Evolutionary conservation across 2,329 filamentous ascomycete genomes (phyloP).

Genomic region (Clarireedia homoeocarpa): DNA sequence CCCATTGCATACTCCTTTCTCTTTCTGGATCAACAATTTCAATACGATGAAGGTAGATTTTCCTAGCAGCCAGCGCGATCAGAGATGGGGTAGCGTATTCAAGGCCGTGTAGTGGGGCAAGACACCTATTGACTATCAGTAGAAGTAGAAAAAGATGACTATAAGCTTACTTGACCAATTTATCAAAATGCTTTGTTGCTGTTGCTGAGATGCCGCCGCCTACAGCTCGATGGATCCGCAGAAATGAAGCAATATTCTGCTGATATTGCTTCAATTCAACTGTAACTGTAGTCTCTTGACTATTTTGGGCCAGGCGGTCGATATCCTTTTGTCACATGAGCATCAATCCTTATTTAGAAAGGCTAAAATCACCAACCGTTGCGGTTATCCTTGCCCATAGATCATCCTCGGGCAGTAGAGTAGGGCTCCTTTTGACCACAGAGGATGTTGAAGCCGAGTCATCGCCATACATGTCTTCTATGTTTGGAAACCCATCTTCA

Average conservation of each 20-base stretch:
- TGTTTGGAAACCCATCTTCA: conserved; percentile 63
- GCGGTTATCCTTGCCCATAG: conserved; percentile 23
- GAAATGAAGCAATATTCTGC: conserved; percentile 79
- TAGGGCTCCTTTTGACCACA: conserved; percentile 26
- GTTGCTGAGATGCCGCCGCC: conserved; percentile 67
- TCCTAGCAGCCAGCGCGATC: conserved; percentile 71
- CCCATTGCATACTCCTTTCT: conserved; percentile 90
- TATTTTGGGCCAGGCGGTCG: conserved; percentile 37
- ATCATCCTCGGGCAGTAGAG: conserved; percentile 9
- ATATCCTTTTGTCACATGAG: conserved; percentile 23
- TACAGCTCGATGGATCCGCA: conserved; percentile 82
- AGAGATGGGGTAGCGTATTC: conserved; percentile 79
- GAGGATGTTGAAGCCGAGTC: conserved; percentile 27
- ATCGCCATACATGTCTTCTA: conserved; percentile 51
- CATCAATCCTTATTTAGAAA: background rate
- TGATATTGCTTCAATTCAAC: conserved; percentile 78
- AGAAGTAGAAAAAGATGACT: background rate
- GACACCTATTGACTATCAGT: conserved; percentile 37
- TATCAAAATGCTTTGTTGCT: conserved; percentile 70
- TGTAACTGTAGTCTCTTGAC: conserved; percentile 53
- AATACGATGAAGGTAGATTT: conserved; percentile 83
- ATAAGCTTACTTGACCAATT: conserved; percentile 48
- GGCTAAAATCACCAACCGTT: conserved; percentile 12
- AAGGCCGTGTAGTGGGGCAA: conserved; percentile 75
- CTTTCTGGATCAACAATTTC: conserved; percentile 58